Base-by-base conservation (phyloP, 2,329 filamentous ascomycete genomes). In the Ascochyta koolunga region DNA sequence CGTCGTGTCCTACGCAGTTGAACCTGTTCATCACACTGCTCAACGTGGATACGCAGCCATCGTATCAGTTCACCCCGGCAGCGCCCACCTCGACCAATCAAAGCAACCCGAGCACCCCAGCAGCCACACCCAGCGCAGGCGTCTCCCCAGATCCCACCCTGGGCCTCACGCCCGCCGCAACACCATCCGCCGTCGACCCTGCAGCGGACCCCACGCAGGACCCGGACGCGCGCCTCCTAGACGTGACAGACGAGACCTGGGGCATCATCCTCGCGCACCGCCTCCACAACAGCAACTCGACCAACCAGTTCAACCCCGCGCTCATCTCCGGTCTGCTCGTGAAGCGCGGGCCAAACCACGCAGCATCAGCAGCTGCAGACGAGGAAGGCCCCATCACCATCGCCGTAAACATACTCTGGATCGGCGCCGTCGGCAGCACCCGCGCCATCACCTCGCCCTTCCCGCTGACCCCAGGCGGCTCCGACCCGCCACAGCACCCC, bases 201-300 rank as follows among this genome's bases (percentile, higher is more conserved):
- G 76, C 79, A 31, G 35, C 45, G 0, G 86, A 63, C 76, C 82
- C 40, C 33, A 66, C 57, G 1, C 61, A 58, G 18, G 86, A 89
- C 53, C 79, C 80, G 1, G 89, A 93, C 52, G 84, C 88, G 0
- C 83, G 88, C 18, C 82, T 96, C 10, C 77, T 90, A 16, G 90
- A 95, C 66, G 75, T 84, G 2, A 86, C 86, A 1, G 90, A 95
- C 64, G 88, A 90, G 59, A 89, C 85, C 0, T 93, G 89, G 87
- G 89, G 87, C 18, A 83, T 89, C 5, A 79, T 95, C 15, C 81
- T 90, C 36, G 82, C 84, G 1, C 88, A 91, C 68, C 81, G 76
- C n/a, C 61, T 72, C 0, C 75, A 69, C 66, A 76, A 71, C 58
- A 71, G 68, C 31, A 67, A 70, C 49, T 72, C 71, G 0, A 66